These are phyloP conservation scores for Magnolia sinica DNA, from an alignment of 164 flowering plant species.

Conservation along the genomic window DNA sequence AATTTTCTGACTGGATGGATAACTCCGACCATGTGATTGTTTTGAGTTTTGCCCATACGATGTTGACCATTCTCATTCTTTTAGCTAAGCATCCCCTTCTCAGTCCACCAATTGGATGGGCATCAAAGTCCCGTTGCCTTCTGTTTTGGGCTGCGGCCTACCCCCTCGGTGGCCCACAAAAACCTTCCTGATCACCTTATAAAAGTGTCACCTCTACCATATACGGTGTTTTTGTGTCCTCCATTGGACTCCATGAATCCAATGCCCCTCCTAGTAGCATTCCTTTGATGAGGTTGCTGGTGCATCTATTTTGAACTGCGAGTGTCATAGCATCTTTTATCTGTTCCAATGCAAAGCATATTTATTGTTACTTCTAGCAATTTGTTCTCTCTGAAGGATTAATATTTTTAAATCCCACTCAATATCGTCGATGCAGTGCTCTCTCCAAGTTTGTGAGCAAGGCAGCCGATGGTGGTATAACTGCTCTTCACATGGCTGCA, in stretches of 20 bases:
- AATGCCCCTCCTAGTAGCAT: not conserved
- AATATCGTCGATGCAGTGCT: slow-evolving; percentile 51
- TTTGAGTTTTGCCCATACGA: not conserved
- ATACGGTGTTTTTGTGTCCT: too few relatives aligned
- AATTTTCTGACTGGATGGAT: not conserved
- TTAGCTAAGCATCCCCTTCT: not conserved
- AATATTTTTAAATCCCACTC: not conserved
- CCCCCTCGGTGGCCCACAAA: not conserved
- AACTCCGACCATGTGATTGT: not conserved
- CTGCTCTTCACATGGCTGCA: slow-evolving; percentile 96
- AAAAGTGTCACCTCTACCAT: not conserved
- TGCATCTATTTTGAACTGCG: not conserved
- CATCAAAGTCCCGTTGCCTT: not conserved
- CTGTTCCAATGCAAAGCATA: not conserved
- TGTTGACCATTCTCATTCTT: not conserved
- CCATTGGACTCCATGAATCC: too few relatives aligned
- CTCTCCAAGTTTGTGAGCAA: slow-evolving; percentile 83
- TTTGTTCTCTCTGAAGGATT: not conserved
- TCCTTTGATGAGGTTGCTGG: too few relatives aligned
- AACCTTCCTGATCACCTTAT: not conserved
- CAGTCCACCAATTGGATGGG: not conserved
- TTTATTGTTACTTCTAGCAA: not conserved
- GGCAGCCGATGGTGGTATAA: slow-evolving; percentile 93
- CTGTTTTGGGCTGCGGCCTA: not conserved
- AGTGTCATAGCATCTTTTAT: not conserved